Conservation (phyloP, 495 filamentous ascomycete species). For the Penicillium pulvis region DNA sequence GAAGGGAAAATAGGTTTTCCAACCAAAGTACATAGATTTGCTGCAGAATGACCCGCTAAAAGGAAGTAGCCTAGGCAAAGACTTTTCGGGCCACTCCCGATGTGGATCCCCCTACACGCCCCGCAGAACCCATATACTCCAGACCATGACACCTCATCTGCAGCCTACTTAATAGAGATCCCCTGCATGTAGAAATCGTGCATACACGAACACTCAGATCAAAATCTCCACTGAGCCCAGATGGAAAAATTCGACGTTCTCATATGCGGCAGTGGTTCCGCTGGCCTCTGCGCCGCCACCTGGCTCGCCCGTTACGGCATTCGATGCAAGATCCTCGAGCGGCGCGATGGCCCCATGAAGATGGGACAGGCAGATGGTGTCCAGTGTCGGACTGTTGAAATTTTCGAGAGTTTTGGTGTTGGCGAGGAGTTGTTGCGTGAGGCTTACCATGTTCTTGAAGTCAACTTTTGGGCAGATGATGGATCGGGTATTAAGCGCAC, state of each 20-base stretch:
- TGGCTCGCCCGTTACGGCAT: conserved; percentile 66
- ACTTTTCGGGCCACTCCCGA: neutral
- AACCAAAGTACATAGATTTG: too few species aligned
- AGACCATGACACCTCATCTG: neutral
- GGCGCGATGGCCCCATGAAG: conserved; percentile 58
- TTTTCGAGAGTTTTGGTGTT: conserved; percentile 77
- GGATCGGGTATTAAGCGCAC: conserved; percentile 53
- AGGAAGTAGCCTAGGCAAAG: neutral
- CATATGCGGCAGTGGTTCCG: conserved; percentile 68
- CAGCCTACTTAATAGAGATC: neutral
- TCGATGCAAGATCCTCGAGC: conserved; percentile 64
- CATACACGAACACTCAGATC: neutral
- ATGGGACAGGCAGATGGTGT: conserved; percentile 82
- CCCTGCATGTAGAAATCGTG: neutral
- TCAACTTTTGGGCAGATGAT: conserved; percentile 60
- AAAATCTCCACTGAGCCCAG: neutral
- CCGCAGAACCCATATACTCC: neutral
- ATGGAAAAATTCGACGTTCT: conserved; percentile 54
- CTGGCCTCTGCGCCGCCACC: conserved; percentile 66
- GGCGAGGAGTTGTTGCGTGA: conserved; percentile 71
- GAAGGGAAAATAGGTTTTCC: neutral
- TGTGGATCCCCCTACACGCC: neutral
- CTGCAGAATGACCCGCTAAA: too few species aligned
- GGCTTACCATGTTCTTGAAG: conserved; percentile 70
- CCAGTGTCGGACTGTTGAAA: conserved; percentile 78